phyloP scores from a whole-genome alignment of 306 rosid species.

The Arachis hypogaea region DNA sequence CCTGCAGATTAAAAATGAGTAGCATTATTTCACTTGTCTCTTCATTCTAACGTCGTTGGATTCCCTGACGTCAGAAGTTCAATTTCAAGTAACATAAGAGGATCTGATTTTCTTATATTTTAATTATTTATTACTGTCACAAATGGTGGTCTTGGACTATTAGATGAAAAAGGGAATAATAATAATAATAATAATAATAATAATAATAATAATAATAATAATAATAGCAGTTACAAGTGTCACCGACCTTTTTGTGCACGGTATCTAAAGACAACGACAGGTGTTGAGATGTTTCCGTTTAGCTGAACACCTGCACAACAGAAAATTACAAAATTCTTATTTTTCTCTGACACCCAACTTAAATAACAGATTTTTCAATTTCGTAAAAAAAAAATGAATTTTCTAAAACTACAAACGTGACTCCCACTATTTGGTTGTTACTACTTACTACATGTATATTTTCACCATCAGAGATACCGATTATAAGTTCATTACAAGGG shows the following conservation, averaged over 20 bases:
- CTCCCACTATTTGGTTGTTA: no score
- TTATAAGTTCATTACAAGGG: no score
- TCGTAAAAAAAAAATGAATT: no score
- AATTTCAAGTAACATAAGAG: background rate
- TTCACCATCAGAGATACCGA: no score
- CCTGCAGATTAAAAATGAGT: background rate
- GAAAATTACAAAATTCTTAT: background rate
- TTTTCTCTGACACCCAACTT: background rate
- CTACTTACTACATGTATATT: no score
- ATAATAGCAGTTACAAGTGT: background rate
- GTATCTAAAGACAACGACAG: background rate
- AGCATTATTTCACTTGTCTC: no score
- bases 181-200: background rate
- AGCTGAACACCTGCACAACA: background rate
- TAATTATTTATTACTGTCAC: background rate
- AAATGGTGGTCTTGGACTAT: background rate
- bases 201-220: background rate
- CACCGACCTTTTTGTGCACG: background rate
- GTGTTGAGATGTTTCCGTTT: background rate
- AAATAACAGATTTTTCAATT: background rate
- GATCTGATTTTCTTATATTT: background rate
- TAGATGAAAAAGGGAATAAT: background rate
- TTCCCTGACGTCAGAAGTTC: background rate
- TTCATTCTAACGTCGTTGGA: background rate
- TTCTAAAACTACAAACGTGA: no score